Percentiles rank a stretch among this genome's conserved stretches.
Evolutionary conservation across 1,284 basidiomycete genomes (phyloP).

Genomic region (Phylloboletellus chloephorus): DNA sequence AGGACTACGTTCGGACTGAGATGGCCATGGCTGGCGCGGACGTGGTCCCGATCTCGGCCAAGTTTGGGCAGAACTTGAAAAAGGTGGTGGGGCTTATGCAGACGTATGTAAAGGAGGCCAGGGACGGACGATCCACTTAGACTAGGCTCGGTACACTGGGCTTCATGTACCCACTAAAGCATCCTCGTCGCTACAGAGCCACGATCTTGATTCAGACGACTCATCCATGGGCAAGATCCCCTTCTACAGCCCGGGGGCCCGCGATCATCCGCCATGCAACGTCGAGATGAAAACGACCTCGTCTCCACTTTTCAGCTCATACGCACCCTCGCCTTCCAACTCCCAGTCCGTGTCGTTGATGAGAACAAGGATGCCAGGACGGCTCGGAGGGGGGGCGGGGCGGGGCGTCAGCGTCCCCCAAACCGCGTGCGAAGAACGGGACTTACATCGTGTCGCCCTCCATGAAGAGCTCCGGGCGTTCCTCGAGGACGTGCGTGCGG

Average conservation of each 20-base stretch:
- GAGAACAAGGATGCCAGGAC: constrained; percentile 92
- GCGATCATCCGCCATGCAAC: constrained; percentile 75
- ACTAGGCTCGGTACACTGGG: not conserved
- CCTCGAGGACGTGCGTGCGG: constrained; percentile 73
- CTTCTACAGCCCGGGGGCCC: too few relatives aligned
- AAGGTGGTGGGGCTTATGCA: constrained; percentile 63
- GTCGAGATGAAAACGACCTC: constrained; percentile 97
- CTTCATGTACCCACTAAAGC: constrained; percentile 3
- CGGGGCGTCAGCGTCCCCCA: not conserved
- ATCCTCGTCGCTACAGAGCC: too few relatives aligned
- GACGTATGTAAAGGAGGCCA: constrained; percentile 59
- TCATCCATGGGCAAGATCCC: too few relatives aligned
- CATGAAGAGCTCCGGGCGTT: constrained; percentile 85
- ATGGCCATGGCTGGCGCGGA: constrained; percentile 45
- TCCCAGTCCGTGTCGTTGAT: constrained; percentile 99
- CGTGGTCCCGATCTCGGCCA: constrained; percentile 76
- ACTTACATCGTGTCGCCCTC: constrained; percentile 81
- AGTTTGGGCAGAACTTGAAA: constrained; percentile 72
- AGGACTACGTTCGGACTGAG: constrained; percentile 49
- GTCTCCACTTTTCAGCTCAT: constrained; percentile 74
- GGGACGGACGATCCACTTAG: constrained; percentile 8
- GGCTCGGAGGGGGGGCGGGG: too few relatives aligned
- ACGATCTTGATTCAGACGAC: not conserved
- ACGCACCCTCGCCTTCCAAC: constrained; percentile 91
- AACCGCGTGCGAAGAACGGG: not conserved